Evolutionary conservation across 1,284 basidiomycete genomes (phyloP), one percentile per base, ranked within the genome.

Genomic region (Ustilago esculenta): DNA sequence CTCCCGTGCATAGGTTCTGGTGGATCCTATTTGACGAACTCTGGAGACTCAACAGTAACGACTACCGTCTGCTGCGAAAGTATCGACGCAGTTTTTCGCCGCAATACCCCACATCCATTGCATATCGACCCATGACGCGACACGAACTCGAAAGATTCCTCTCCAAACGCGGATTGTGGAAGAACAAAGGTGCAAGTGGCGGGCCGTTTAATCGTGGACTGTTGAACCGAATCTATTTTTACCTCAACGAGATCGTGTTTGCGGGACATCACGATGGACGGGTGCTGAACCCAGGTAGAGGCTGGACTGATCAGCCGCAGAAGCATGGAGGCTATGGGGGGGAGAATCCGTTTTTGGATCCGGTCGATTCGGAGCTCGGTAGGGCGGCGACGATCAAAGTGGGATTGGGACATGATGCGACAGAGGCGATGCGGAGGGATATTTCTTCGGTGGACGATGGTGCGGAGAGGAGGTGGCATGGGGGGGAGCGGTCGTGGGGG

Each of bases 1-100:
- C 86, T 1, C 84, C 85, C 63, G 82, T 87, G 1, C 83, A 87
- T n/a, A 86, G 87, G 1, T 92, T 90, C 88, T 92, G 91, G 90
- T 92, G 89, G 78, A 85, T 91, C 8, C 87, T 90, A 73, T 92
- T 90, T 88, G 90, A 90, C 60, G 72, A 87, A 80, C 20, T 75
- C 43, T 72, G 53, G 68, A 48, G 74, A 8, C 54, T 63, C 34
- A 80, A 79, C 52, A 57, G 41, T 27, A 48, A 33, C 20, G 65
- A 74, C 53, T 71, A 72, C 49, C 27, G 32, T 32, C 43, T 90
- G 87, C 88, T 85, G 88, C 63, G 84, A 87, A 65, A 90, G 90
- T 78, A 82, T 86, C 71, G 85, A 85, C 45, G 51, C 24, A 45
- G 89, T 76, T 92, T 92, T 77, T 87, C 89, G 73, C 90, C 91